These are phyloP conservation scores for Schwanniomyces sp. DNA, from an alignment of 805 yeast species.

Conservation along the genomic window DNA sequence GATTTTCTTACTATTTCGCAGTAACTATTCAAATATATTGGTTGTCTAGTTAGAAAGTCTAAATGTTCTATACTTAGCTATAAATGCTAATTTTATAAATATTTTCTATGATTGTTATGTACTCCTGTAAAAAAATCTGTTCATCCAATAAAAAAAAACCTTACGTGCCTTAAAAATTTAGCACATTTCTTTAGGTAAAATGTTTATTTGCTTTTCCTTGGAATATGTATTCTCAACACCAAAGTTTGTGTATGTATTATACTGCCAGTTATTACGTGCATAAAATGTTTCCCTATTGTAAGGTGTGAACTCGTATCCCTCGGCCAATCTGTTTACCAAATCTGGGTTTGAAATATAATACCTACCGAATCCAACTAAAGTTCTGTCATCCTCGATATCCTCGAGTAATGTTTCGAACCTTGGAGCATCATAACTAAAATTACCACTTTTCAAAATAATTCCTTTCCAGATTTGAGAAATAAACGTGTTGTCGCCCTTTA, in stretches of 20 bases:
- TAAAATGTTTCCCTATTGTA: slow-evolving; percentile 40
- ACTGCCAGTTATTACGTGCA: slow-evolving; percentile 20
- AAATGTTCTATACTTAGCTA: no score
- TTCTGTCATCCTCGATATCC: slow-evolving; percentile 27
- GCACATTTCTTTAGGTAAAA: background rate
- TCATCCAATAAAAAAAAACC: no score
- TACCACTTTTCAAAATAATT: slow-evolving; percentile 11
- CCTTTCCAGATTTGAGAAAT: slow-evolving; percentile 28
- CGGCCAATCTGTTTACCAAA: slow-evolving; percentile 32
- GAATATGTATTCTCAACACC: slow-evolving; percentile 9
- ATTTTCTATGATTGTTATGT: no score
- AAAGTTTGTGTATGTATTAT: slow-evolving; percentile 16
- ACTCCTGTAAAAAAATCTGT: no score
- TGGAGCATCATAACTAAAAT: slow-evolving; percentile 14
- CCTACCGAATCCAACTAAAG: slow-evolving; percentile 43
- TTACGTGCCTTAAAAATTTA: no score
- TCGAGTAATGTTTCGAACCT: slow-evolving; percentile 3
- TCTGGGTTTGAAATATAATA: slow-evolving; percentile 47
- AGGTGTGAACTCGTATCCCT: slow-evolving; percentile 33
- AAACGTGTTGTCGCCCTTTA: slow-evolving; percentile 20
- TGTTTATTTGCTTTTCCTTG: slow-evolving; percentile 9
- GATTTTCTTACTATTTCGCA: no score
- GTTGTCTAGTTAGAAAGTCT: no score
- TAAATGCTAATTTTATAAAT: no score
- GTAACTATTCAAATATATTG: no score